Evolutionary conservation across 495 filamentous ascomycete genomes (phyloP).

Genomic region (Staphylotrichum tortipilum): DNA sequence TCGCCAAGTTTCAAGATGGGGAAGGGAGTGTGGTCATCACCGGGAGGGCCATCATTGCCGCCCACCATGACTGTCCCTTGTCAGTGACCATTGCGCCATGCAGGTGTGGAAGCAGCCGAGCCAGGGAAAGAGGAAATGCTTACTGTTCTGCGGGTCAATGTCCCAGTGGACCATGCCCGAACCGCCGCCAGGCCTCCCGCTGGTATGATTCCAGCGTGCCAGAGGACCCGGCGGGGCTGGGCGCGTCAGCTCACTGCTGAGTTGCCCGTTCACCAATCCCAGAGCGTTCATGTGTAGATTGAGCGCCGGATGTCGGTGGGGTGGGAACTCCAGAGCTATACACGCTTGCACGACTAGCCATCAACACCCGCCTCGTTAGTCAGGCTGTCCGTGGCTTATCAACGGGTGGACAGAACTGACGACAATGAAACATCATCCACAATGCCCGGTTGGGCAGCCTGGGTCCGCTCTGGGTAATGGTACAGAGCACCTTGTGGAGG

Average conservation of each 20-base stretch:
- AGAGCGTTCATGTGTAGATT: background rate
- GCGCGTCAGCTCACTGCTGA: background rate
- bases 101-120: too few species aligned
- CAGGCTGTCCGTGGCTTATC: too few species aligned
- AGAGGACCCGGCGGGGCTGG: background rate
- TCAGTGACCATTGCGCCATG: too few species aligned
- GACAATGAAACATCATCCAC: background rate
- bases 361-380: too few species aligned
- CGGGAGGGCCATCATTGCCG: too few species aligned
- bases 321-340: background rate
- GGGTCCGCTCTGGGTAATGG: background rate
- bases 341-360: background rate
- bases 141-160: background rate
- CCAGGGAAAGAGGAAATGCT: background rate
- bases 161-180: background rate
- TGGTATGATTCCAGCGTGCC: background rate
- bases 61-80: too few species aligned
- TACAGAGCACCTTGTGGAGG: background rate
- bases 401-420: background rate
- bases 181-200: background rate
- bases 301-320: background rate
- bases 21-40: too few species aligned
- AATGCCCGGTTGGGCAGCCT: background rate
- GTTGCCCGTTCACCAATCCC: background rate
- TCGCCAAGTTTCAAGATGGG: too few species aligned